Percentiles rank a stretch among this genome's conserved stretches.
phyloP scores from a whole-genome alignment of 805 yeast genomes.

The Maudiozyma pseudohumilis region DNA sequence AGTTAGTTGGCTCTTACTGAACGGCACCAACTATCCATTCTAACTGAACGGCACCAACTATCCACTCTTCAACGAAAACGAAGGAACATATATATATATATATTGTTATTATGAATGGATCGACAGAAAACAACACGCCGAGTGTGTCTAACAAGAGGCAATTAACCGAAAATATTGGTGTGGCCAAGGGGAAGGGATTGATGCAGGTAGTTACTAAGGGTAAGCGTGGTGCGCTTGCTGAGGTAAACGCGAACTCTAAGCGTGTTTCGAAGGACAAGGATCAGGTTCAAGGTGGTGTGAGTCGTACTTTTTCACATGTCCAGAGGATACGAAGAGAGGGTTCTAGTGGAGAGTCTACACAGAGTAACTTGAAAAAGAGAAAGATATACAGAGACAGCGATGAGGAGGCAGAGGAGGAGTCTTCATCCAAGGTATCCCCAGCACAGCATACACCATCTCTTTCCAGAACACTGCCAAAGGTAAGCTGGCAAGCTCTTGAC shows the following conservation, averaged over 20 bases:
- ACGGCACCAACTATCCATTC: too few relatives aligned
- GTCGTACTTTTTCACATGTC: not conserved
- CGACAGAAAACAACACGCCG: too few relatives aligned
- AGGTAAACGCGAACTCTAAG: constrained; percentile 5
- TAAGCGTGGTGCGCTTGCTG: constrained; percentile 4
- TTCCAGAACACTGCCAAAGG: too few relatives aligned
- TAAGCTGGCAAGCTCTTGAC: constrained; percentile 53
- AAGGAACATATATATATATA: too few relatives aligned
- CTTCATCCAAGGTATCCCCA: too few relatives aligned
- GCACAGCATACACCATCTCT: too few relatives aligned
- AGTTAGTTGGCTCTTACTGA: too few relatives aligned
- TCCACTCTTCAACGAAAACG: too few relatives aligned
- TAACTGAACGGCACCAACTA: too few relatives aligned
- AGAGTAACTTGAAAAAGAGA: constrained; percentile 4
- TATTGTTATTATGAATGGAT: too few relatives aligned
- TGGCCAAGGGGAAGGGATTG: not conserved
- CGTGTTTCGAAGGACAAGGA: not conserved
- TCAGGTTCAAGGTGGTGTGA: not conserved
- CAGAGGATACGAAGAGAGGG: constrained; percentile 3
- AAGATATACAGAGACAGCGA: constrained; percentile 7
- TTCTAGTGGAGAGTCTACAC: not conserved
- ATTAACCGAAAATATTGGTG: too few relatives aligned
- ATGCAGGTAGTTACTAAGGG: not conserved
- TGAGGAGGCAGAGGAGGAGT: constrained; percentile 15
- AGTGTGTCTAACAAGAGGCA: too few relatives aligned